Evolutionary conservation across 805 yeast genomes (phyloP).

Genomic region (Tetrapisispora taiwanensis): DNA sequence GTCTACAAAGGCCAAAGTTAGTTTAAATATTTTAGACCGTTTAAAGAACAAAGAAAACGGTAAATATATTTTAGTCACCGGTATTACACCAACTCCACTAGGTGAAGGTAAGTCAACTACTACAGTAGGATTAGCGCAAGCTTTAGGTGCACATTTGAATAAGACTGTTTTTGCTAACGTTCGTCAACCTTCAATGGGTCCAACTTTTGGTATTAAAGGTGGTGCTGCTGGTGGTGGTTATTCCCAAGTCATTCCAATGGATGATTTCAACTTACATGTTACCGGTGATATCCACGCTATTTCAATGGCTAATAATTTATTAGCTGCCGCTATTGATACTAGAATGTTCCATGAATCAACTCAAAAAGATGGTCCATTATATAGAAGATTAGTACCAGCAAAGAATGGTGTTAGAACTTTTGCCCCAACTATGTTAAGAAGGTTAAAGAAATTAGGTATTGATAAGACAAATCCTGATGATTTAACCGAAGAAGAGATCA

Average conservation of each 20-base stretch:
- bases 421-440: constrained; percentile 55
- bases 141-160: constrained; percentile 64
- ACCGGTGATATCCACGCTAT: constrained; percentile 84
- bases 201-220: constrained; percentile 80
- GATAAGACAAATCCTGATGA: constrained; percentile 61
- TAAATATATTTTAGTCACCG: constrained; percentile 66
- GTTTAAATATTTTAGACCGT: constrained; percentile 52
- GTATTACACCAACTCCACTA: constrained; percentile 77
- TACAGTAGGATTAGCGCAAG: constrained; percentile 74
- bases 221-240: constrained; percentile 91
- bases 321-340: constrained; percentile 81
- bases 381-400: constrained; percentile 64
- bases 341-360: constrained; percentile 77
- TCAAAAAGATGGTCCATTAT: constrained; percentile 61
- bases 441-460: constrained; percentile 61
- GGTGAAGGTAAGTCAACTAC: constrained; percentile 85
- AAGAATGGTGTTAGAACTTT: constrained; percentile 62
- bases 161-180: constrained; percentile 69
- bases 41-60: constrained; percentile 52
- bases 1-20: constrained; percentile 66
- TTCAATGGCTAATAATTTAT: constrained; percentile 67
- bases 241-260: constrained; percentile 83
- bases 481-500: constrained; percentile 57
- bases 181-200: constrained; percentile 84
- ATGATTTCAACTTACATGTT: constrained; percentile 76